Conservation (phyloP, 345 rosid species). For the Cardiospermum halicacabum region DNA sequence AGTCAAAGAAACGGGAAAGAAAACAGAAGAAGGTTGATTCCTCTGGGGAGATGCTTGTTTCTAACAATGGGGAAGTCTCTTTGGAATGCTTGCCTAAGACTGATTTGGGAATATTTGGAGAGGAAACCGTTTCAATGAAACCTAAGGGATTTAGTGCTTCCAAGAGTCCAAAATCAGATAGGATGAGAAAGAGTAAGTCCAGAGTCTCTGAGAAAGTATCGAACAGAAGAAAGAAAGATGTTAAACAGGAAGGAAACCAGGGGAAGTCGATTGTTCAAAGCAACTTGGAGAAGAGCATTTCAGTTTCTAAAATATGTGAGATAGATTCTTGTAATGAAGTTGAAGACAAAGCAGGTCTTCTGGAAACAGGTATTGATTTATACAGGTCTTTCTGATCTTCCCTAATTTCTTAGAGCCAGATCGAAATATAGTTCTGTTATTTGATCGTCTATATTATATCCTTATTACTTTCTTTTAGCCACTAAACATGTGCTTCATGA, state of each 20-base stretch:
- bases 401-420: background rate
- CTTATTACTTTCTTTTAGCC: background rate
- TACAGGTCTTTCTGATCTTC: background rate
- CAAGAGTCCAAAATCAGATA: conserved; percentile 40
- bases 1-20: conserved; percentile 35
- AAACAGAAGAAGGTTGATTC: conserved; percentile 23
- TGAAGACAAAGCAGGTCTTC: conserved; percentile 19
- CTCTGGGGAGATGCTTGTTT: conserved; percentile 22
- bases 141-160: conserved; percentile 24
- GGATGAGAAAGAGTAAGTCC: conserved; percentile 41
- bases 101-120: conserved; percentile 24
- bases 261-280: conserved; percentile 31
- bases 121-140: conserved; percentile 31
- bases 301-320: conserved; percentile 1
- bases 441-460: background rate
- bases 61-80: conserved; percentile 24
- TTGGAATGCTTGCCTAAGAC: conserved; percentile 23
- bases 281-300: conserved; percentile 28
- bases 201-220: conserved; percentile 36
- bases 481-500: background rate
- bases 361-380: conserved; percentile 46
- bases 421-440: background rate
- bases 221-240: conserved; percentile 37
- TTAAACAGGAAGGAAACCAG: conserved; percentile 28
- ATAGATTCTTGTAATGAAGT: conserved; percentile 23